These are phyloP conservation scores for Capsicum pubescens DNA, from an alignment of 257 asterid genomes.

Conservation along the genomic window DNA sequence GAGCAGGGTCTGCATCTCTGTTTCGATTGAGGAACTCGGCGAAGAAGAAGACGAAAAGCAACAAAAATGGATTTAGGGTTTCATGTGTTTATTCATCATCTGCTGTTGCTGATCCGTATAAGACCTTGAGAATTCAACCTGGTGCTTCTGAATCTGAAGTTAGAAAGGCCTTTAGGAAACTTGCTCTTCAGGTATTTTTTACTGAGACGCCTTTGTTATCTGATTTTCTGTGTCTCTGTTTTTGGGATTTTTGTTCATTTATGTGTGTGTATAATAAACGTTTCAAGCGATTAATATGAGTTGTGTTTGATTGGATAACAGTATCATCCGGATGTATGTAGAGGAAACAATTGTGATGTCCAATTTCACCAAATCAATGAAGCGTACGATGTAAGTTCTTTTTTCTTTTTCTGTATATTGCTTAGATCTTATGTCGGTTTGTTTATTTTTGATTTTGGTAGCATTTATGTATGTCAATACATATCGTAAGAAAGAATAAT, in stretches of 20 bases:
- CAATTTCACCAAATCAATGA: conserved; percentile 76
- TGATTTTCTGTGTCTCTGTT: no score
- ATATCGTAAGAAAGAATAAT: no score
- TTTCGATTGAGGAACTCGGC: conserved; percentile 41
- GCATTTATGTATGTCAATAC: no score
- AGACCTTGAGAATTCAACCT: conserved; percentile 67
- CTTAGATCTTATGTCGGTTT: not conserved
- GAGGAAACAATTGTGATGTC: conserved; percentile 59
- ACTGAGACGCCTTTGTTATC: not conserved
- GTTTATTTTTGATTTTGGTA: not conserved
- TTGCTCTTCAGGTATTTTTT: conserved; percentile 72
- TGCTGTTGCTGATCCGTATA: conserved; percentile 66
- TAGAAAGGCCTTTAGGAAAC: conserved; percentile 81
- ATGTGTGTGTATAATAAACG: not conserved
- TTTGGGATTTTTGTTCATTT: not conserved
- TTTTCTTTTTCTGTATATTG: no score
- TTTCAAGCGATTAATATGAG: not conserved
- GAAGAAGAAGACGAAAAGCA: conserved; percentile 35
- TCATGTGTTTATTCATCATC: conserved; percentile 56
- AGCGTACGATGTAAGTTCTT: conserved; percentile 74
- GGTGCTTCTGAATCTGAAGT: conserved; percentile 94
- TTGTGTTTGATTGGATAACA: conserved; percentile 42
- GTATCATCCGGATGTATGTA: conserved; percentile 97
- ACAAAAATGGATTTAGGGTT: conserved; percentile 47
- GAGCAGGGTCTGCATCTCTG: conserved; percentile 54